phyloP scores from a whole-genome alignment of 805 yeast species.

The Saturnispora kantuleensis region DNA sequence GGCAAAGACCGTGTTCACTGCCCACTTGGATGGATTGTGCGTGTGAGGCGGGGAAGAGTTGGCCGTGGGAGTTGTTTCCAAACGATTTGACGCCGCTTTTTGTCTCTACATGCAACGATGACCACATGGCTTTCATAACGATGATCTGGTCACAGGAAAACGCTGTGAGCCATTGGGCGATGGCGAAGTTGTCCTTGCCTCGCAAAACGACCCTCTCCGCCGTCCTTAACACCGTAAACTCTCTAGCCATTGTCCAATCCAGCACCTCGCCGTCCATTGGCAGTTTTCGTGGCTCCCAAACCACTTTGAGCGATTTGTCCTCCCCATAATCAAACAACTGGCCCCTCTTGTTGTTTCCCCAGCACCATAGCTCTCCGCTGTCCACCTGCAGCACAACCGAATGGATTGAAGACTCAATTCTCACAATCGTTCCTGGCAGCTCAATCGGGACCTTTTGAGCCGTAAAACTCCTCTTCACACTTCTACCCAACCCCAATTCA shows the following conservation, averaged over 20 bases:
- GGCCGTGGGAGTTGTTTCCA: constrained; percentile 78
- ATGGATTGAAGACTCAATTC: constrained; percentile 33
- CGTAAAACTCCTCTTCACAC: not conserved
- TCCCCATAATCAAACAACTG: constrained; percentile 31
- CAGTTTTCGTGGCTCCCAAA: constrained; percentile 20
- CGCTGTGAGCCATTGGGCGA: constrained; percentile 6
- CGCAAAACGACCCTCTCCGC: constrained; percentile 11
- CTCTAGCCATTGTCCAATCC: constrained; percentile 41
- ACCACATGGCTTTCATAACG: constrained; percentile 59
- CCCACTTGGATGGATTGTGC: constrained; percentile 38
- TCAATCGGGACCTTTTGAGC: not conserved
- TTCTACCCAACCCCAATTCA: constrained; percentile 52
- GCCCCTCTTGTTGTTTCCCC: constrained; percentile 63
- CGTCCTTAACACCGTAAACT: constrained; percentile 36
- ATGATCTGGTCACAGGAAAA: constrained; percentile 1
- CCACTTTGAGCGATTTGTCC: constrained; percentile 11
- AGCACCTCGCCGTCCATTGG: constrained; percentile 8
- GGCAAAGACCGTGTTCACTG: constrained; percentile 74
- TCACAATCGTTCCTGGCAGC: constrained; percentile 1
- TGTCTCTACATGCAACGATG: constrained; percentile 49
- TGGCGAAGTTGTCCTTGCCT: constrained; percentile 20
- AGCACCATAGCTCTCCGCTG: constrained; percentile 42
- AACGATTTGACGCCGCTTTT: constrained; percentile 30
- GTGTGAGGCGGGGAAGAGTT: constrained; percentile 28
- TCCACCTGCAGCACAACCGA: constrained; percentile 32